phyloP scores from a whole-genome alignment of 73 alveolate species.

The Tetrahymena malaccensis region DNA sequence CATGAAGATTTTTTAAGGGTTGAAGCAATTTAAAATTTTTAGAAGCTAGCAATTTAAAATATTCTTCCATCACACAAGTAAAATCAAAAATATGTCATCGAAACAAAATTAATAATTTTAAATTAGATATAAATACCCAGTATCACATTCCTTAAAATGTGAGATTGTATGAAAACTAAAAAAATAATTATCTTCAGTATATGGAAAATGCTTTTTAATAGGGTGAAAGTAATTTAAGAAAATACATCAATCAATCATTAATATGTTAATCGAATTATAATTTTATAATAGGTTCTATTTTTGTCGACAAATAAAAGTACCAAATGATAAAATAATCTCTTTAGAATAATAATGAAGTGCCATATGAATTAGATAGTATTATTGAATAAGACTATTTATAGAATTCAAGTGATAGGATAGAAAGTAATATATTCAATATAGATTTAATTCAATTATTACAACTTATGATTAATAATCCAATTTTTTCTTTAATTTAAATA shows the following conservation, averaged over 20 bases:
- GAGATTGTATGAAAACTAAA: not conserved
- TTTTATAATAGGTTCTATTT: not conserved
- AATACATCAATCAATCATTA: not conserved
- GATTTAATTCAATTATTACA: too few relatives aligned
- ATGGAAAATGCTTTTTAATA: not conserved
- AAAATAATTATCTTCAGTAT: not conserved
- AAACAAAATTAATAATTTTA: not conserved
- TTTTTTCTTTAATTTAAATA: not conserved
- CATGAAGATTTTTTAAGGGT: not conserved
- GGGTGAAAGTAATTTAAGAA: not conserved
- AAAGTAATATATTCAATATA: not conserved
- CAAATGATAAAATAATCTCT: not conserved
- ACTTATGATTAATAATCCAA: not conserved
- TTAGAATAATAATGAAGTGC: not conserved
- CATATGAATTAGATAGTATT: not conserved
- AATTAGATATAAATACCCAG: not conserved
- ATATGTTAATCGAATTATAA: not conserved
- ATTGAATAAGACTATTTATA: not conserved
- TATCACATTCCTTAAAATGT: not conserved
- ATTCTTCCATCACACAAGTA: not conserved
- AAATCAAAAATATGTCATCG: too few relatives aligned
- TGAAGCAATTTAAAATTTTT: too few relatives aligned
- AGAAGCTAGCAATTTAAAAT: not conserved
- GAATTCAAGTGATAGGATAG: not conserved
- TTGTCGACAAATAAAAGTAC: not conserved